Conservation (phyloP, 257 asterid genomes). For the Solanum piurae region DNA sequence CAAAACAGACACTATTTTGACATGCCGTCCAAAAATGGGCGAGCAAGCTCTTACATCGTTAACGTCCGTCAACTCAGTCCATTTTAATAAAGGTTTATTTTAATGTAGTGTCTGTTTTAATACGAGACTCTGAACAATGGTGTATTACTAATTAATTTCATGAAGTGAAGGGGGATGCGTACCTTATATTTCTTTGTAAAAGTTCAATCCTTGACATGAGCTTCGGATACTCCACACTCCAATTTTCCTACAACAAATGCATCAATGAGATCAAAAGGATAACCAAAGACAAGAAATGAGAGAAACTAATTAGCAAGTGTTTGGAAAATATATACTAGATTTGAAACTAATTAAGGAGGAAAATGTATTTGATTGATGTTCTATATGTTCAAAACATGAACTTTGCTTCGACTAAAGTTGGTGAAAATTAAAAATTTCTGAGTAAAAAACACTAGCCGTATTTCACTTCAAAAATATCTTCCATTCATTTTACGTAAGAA, state of each 20-base stretch:
- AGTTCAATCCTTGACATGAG: slow-evolving; percentile 56
- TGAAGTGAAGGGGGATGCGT: neutral
- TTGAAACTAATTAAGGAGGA: neutral
- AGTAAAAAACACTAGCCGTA: neutral
- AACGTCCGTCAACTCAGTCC: too few species aligned
- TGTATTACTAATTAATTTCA: neutral
- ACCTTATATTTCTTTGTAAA: slow-evolving; percentile 64
- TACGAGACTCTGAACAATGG: too few species aligned
- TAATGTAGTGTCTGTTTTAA: too few species aligned
- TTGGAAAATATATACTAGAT: neutral
- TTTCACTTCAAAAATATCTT: neutral
- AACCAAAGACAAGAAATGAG: neutral
- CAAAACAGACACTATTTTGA: neutral
- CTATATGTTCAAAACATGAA: neutral
- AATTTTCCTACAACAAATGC: slow-evolving; percentile 32
- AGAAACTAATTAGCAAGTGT: neutral
- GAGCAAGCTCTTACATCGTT: too few species aligned
- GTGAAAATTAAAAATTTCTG: neutral
- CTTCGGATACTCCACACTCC: slow-evolving; percentile 47
- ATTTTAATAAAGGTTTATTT: too few species aligned
- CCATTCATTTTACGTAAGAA: neutral
- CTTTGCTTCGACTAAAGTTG: neutral
- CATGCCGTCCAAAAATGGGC: neutral
- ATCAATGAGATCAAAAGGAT: neutral
- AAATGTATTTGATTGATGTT: neutral